phyloP scores from a whole-genome alignment of 2,329 filamentous ascomycete species.

The Sordariomycetes sp. region DNA sequence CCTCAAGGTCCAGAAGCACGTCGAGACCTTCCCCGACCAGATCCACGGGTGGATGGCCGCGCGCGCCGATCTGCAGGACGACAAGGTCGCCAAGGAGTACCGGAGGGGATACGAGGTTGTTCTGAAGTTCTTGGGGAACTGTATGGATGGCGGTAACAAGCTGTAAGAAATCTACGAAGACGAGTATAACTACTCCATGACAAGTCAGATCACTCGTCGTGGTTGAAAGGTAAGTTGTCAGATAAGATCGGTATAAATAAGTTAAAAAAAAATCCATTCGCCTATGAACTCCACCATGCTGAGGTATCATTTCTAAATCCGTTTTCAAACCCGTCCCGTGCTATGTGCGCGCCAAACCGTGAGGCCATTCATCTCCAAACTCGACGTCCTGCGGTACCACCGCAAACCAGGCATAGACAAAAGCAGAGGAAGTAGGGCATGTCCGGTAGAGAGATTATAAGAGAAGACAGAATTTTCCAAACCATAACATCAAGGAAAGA shows the following conservation, averaged over 20 bases:
- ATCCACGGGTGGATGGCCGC: constrained; percentile 69
- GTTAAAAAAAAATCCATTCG: background rate
- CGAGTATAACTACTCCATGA: background rate
- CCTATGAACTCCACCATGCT: background rate
- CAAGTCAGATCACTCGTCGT: background rate
- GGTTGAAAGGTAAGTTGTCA: background rate
- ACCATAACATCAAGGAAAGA: too few relatives aligned
- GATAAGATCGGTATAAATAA: background rate
- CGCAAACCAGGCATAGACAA: background rate
- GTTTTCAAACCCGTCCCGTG: background rate
- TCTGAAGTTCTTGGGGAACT: constrained; percentile 44
- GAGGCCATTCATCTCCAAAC: too few relatives aligned
- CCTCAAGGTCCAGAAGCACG: constrained; percentile 43
- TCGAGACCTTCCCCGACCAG: constrained; percentile 57
- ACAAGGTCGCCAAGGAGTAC: constrained; percentile 50
- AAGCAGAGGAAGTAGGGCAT: background rate
- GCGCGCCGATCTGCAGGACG: constrained; percentile 45
- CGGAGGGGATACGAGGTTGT: constrained; percentile 50
- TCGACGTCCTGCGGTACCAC: background rate
- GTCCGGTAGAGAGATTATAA: background rate
- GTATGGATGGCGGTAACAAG: constrained; percentile 22
- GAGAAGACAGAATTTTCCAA: too few relatives aligned
- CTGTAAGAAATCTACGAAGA: background rate
- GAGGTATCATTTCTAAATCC: background rate
- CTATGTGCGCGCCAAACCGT: background rate